Conservation (phyloP, 2,329 filamentous ascomycete genomes). For the Grosmannia serpens region DNA sequence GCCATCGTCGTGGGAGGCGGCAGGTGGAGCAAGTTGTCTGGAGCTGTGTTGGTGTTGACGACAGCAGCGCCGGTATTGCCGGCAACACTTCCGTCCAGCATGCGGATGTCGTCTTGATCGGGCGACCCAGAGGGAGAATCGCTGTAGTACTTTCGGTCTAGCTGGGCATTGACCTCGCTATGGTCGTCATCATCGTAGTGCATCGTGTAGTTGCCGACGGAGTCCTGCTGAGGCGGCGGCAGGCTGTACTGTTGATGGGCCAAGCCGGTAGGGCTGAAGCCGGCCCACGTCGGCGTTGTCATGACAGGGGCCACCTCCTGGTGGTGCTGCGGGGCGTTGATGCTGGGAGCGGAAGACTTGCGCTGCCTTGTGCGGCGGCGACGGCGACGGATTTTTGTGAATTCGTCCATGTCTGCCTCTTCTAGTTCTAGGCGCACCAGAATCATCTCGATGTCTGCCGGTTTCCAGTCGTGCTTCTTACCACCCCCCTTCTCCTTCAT, state of each 20-base stretch:
- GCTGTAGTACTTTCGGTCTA: not conserved
- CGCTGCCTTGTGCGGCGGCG: slow-evolving; percentile 16
- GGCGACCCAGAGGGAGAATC: not conserved
- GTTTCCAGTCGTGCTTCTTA: slow-evolving; percentile 37
- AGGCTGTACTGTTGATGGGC: slow-evolving; percentile 3
- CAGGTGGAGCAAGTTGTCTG: not conserved
- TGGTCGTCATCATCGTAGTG: not conserved
- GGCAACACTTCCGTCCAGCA: not conserved
- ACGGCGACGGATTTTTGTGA: slow-evolving; percentile 29
- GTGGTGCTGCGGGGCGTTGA: not conserved
- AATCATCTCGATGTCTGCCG: slow-evolving; percentile 36
- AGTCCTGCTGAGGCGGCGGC: not conserved
- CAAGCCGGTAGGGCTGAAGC: not conserved
- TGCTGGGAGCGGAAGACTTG: not conserved
- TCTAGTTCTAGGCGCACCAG: slow-evolving; percentile 36
- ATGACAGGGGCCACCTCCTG: not conserved
- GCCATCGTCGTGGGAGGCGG: not conserved
- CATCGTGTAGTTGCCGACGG: not conserved
- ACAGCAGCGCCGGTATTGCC: not conserved
- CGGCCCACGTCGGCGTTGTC: not conserved
- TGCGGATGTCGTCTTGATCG: not conserved
- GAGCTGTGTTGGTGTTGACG: not conserved
- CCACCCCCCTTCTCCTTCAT: slow-evolving; percentile 41
- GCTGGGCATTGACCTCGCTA: not conserved
- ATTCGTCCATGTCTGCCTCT: slow-evolving; percentile 29